Base-by-base conservation (phyloP, 2,329 filamentous ascomycete genomes). In the Cordyceps militaris region DNA sequence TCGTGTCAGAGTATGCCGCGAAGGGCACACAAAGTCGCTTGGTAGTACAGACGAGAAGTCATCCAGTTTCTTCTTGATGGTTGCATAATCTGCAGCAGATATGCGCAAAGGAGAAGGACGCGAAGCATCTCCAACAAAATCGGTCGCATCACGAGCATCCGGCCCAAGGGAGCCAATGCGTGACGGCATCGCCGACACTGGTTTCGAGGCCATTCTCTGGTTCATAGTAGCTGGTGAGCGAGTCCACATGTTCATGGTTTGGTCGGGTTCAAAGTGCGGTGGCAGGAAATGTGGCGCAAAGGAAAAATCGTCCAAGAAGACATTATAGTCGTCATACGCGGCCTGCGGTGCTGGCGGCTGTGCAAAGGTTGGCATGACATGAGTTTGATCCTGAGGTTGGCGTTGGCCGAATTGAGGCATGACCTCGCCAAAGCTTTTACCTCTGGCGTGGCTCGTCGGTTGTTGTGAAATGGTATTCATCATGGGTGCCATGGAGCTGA, bases 21-120 rank as follows among this genome's bases (percentile, higher is more conserved):
- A 88, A 1, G 87, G 86, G 51, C 89, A 81, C 3, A 83, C 78
- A 62, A 89, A 89, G 63, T 84, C 82, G 54, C 71, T 74, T 0
- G 84, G 81, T 23, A 87, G 68, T 4, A 85, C 79, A 1, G 78
- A 74, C 0, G 81, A 81, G 61, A 86, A 87, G 60, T 85, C 82
- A 21, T 82, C 77, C 0, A 87, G 69, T n/a, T 81, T 77, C 57
- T 76, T 80, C 64, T 81, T 80, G 56, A 86, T 83, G 11, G 76
- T 71, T 4, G 73, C 76, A 64, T 84, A 79, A 61, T 84, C 82
- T 58, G 73, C 74, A 10, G 75, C 75, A 19, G 79, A 83, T 38
- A 84, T 80, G 70, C 80, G 63, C 71, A 79, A 63, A 63, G 68
- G 65, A 63, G 73, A 59, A 62, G 69, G 60, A 16, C 71, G 64